Evolutionary conservation across 495 filamentous ascomycete species (phyloP), one percentile per base, ranked within the genome.

Genomic region (Podospora fimiseda): DNA sequence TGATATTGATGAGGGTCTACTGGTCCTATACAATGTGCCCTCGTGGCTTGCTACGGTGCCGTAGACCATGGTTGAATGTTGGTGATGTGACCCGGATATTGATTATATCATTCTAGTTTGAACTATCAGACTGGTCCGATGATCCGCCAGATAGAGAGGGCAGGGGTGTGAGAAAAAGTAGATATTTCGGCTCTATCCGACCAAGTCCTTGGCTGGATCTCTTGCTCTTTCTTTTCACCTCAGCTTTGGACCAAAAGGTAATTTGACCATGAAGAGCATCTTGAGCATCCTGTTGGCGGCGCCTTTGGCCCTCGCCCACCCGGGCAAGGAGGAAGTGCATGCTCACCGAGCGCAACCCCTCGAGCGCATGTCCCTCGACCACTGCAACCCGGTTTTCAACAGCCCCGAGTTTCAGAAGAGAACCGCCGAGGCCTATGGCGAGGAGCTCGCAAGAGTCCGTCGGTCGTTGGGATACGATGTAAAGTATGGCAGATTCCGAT

Each of bases 391-490:
- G 53, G 38, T 60, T 38, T 66, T 69, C 52, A 39, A 46, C 30
- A 36, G 57, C 5, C 61, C 61, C 51, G 63, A 64, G 53, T 66
- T 69, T 33, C 19, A 66, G 42, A 51, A 56, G 47, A 46, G 58
- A 38, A 64, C 61, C 0, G 63, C 64, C 18, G 61, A 69, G 58
- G 48, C 58, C 52, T 60, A 69, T 46, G 66, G 57, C 1, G 39
- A 41, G 13, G 66, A 69, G 50, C 58, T 57, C 43, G 50, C 52
- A 22, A 51, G 61, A 15, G 47, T 69, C 15, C 48, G 52, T 22
- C 56, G 59, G 16, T 23, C 40, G 21, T 40, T 57, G 5, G 66
- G 66, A 9, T 15, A 60, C 14, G 51, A 62, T 9, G 50, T 56
- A 51, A 52, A 50, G 55, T 54, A 41, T 36, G 50, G 16, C 23